phyloP scores from a whole-genome alignment of 345 rosid species.

The Ailanthus altissimus region DNA sequence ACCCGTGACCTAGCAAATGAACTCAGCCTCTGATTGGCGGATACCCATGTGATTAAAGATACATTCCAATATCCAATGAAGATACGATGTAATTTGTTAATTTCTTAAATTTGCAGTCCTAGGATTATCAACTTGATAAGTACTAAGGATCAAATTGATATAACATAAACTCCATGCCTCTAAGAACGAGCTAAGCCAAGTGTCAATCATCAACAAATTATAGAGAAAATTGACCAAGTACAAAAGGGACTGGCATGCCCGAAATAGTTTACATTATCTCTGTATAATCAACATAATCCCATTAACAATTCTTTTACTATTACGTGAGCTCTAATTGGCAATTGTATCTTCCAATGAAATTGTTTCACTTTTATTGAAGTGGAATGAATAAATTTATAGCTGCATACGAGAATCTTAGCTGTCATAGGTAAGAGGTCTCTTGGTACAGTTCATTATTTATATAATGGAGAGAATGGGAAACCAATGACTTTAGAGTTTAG shows the following conservation, averaged over 20 bases:
- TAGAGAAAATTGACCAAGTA: conserved; percentile 12
- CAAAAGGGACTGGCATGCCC: background rate
- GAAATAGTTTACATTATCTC: conserved; percentile 23
- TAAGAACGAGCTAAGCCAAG: conserved; percentile 19
- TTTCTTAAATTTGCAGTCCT: background rate
- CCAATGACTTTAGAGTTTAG: background rate
- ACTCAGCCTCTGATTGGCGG: conserved; percentile 21
- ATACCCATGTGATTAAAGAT: conserved; percentile 29
- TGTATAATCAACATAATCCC: conserved; percentile 5
- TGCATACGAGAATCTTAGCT: conserved; percentile 16
- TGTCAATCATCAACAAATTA: conserved; percentile 39
- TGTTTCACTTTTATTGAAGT: background rate
- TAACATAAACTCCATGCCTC: background rate
- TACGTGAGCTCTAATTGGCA: background rate
- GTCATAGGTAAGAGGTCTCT: background rate
- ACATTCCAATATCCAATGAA: conserved; percentile 26
- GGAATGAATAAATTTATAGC: background rate
- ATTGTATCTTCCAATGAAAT: conserved; percentile 13
- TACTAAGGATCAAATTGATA: background rate
- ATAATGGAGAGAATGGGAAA: no score
- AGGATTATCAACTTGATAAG: conserved; percentile 9
- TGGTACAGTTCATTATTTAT: background rate
- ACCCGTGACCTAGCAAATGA: background rate
- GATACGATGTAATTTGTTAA: conserved; percentile 28
- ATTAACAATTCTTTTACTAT: background rate